Percentiles rank a stretch among this genome's conserved stretches.
Conservation (phyloP, 345 rosid genomes). For the Rhizophora mangle region DNA sequence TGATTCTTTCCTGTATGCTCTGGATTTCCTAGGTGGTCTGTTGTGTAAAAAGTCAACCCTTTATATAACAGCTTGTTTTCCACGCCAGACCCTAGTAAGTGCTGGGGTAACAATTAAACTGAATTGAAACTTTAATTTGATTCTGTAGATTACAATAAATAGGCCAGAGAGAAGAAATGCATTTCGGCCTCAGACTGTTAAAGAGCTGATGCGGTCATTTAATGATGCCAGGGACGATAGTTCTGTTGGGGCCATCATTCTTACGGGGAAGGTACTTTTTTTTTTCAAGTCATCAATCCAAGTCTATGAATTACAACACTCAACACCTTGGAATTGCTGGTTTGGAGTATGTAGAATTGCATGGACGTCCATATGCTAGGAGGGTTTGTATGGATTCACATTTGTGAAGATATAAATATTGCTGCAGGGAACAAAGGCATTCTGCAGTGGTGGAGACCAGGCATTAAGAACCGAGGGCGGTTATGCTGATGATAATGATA, state of each 20-base stretch:
- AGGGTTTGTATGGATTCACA: background rate
- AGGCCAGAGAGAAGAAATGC: slow-evolving; percentile 85
- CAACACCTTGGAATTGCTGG: too few relatives aligned
- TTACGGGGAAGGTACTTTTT: slow-evolving; percentile 70
- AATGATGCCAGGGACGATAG: slow-evolving; percentile 78
- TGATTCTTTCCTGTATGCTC: background rate
- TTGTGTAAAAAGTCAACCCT: too few relatives aligned
- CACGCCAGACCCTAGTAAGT: too few relatives aligned
- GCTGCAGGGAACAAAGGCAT: slow-evolving; percentile 79
- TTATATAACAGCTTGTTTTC: too few relatives aligned
- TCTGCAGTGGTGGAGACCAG: slow-evolving; percentile 95
- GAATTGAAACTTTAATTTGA: background rate
- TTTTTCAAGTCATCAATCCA: too few relatives aligned
- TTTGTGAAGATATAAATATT: slow-evolving; percentile 9
- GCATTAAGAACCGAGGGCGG: slow-evolving; percentile 67
- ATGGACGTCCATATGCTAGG: background rate
- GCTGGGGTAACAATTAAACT: too few relatives aligned
- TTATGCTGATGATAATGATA: slow-evolving; percentile 68
- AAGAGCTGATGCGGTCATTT: slow-evolving; percentile 77
- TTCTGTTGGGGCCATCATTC: slow-evolving; percentile 74
- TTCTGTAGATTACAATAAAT: slow-evolving; percentile 64
- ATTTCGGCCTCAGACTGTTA: slow-evolving; percentile 68
- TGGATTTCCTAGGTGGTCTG: too few relatives aligned
- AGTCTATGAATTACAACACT: too few relatives aligned
- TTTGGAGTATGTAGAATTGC: background rate